Evolutionary conservation across 1,139 yeast species (phyloP), one percentile per base, ranked within the genome.

Genomic region (Keqinozyma sinolaborantium): DNA sequence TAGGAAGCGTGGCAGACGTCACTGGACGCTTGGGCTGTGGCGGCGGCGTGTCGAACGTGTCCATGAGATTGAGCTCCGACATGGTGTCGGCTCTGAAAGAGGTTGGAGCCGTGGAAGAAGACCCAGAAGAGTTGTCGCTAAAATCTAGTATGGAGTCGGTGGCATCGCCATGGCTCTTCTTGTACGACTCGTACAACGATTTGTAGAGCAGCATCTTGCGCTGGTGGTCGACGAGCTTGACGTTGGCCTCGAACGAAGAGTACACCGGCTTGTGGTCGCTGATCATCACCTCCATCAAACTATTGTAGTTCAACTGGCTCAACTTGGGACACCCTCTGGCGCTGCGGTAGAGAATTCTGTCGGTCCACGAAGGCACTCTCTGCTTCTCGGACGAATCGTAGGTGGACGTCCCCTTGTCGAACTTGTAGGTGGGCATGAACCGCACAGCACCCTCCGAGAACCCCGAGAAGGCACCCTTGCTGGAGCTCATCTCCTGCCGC

Each of bases 291-390:
- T 64, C 65, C 57, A 71, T 70, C 2, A 75, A 71, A 16, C 78
- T 70, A 35, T 76, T 72, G 48, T 84, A 84, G 31, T 76, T 77
- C 39, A 78, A 50, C 30, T 83, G 86, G 24, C 60, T 55, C 16
- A 83, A 49, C 4, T 57, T 54, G n/a, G 63, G 61, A 24, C 84
- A 81, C 27, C 73, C 68, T 7, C 48, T 51, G 13, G 41, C 47
- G 32, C 60, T 51, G 39, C 50, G 40, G 50, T 71, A 84, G 32
- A 88, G 69, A 27, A 87, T 78, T 53, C 99, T 66, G 60, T 92
- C 98, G 0, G 97, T 92, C 97, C 97, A 92, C 0, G 97, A 88
- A 2, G 98, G 98, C 16, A 84, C 83, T 44, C 98, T 73, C 53
- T 82, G 83, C 54, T 92, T 92, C 45, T 92, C 98, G 11, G 95